phyloP scores from a whole-genome alignment of 1,284 basidiomycete genomes.

The Coniferiporia weirii region DNA sequence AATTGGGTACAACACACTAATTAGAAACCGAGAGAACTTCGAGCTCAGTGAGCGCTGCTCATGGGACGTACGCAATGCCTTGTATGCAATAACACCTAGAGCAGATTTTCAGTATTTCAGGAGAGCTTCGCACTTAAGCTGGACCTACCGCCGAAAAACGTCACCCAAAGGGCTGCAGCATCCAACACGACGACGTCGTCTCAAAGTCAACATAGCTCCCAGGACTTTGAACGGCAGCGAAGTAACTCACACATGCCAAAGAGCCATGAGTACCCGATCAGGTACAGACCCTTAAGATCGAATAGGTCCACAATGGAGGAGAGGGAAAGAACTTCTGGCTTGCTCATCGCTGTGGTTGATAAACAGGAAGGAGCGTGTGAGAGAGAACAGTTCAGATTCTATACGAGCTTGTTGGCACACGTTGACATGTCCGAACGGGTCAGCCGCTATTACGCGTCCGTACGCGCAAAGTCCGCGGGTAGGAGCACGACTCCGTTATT shows the following conservation, averaged over 20 bases:
- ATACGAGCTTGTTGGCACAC: neutral
- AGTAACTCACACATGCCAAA: constrained; percentile 61
- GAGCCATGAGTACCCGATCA: constrained; percentile 53
- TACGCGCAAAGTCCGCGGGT: too few species aligned
- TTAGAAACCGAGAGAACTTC: neutral
- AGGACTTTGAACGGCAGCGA: neutral
- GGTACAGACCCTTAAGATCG: constrained; percentile 45
- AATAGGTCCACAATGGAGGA: constrained; percentile 37
- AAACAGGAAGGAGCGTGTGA: neutral
- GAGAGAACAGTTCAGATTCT: neutral
- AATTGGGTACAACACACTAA: neutral
- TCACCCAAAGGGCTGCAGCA: constrained; percentile 52
- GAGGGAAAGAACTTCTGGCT: constrained; percentile 27
- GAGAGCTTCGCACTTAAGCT: neutral
- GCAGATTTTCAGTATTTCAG: constrained; percentile 1
- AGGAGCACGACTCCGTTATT: too few species aligned
- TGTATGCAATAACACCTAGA: constrained; percentile 56
- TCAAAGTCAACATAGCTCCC: constrained; percentile 1
- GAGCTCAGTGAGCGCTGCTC: neutral
- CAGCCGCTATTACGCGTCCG: constrained; percentile 10
- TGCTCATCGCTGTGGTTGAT: constrained; percentile 8
- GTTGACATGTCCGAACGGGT: neutral
- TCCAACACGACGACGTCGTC: too few species aligned
- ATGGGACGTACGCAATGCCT: constrained; percentile 44
- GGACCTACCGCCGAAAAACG: constrained; percentile 56